These are phyloP conservation scores for Globisporangium cystogenes DNA, from an alignment of 352 stramenopile genomes.

Conservation along the genomic window DNA sequence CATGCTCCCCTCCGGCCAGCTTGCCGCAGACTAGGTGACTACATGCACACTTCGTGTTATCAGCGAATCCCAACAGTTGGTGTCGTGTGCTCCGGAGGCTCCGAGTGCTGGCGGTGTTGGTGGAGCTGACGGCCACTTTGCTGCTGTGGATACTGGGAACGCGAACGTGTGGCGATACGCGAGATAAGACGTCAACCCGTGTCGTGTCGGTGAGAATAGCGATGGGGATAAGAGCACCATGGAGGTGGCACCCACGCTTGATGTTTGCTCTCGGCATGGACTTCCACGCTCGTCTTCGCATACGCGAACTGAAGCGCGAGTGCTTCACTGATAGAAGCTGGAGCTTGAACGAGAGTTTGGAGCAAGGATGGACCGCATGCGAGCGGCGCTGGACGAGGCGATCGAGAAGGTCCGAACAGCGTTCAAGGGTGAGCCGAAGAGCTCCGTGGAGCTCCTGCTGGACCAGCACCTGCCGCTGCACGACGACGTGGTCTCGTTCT, in stretches of 20 bases:
- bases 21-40: too few relatives aligned
- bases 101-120: too few relatives aligned
- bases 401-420: slow-evolving; percentile 56
- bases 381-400: slow-evolving; percentile 51
- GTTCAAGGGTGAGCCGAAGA: slow-evolving; percentile 48
- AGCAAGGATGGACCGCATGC: slow-evolving; percentile 47
- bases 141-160: too few relatives aligned
- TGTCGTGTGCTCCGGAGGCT: too few relatives aligned
- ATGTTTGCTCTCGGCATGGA: not conserved
- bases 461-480: slow-evolving; percentile 56
- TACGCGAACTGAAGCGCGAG: not conserved
- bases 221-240: too few relatives aligned
- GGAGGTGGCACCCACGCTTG: not conserved
- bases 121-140: too few relatives aligned
- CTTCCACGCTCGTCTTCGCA: not conserved
- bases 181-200: too few relatives aligned
- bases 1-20: not conserved
- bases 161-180: too few relatives aligned
- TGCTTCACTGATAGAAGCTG: not conserved
- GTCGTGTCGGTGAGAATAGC: not conserved
- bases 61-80: too few relatives aligned
- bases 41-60: too few relatives aligned
- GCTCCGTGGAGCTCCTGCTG: slow-evolving; percentile 53
- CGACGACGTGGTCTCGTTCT: slow-evolving; percentile 40
- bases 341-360: not conserved